Conservation (phyloP, 148 eudicot species). For the Rhododendron molle region DNA sequence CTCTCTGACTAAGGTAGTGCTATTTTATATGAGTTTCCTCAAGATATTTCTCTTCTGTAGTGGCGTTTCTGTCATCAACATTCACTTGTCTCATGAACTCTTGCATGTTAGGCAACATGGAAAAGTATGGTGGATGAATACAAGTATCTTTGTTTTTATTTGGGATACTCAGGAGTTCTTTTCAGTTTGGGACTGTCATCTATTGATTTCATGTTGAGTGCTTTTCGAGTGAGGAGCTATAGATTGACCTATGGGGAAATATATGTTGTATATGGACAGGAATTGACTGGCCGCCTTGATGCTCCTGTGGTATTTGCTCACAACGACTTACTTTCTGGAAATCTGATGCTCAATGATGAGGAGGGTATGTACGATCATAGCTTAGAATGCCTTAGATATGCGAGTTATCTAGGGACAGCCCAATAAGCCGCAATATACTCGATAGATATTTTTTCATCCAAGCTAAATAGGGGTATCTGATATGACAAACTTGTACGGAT, state of each 20-base stretch:
- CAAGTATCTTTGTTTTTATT: neutral
- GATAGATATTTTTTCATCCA: neutral
- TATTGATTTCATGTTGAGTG: neutral
- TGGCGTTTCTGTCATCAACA: neutral
- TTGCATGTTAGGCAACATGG: slow-evolving; percentile 1
- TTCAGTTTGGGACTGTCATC: neutral
- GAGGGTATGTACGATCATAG: slow-evolving; percentile 41
- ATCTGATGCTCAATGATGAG: slow-evolving; percentile 83
- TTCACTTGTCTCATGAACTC: neutral
- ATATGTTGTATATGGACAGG: slow-evolving; percentile 46
- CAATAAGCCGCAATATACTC: neutral
- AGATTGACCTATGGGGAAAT: slow-evolving; percentile 15
- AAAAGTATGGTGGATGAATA: neutral
- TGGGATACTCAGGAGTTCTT: neutral
- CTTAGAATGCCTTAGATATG: slow-evolving; percentile 2
- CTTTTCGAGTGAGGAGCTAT: neutral
- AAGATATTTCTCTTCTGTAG: neutral
- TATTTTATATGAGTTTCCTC: neutral
- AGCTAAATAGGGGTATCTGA: neutral
- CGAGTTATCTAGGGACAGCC: neutral
- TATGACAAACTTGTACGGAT: neutral
- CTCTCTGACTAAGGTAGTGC: neutral
- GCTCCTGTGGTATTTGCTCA: slow-evolving; percentile 91
- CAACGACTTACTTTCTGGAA: slow-evolving; percentile 93
- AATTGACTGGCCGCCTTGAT: slow-evolving; percentile 54